A percentile compares a stretch with the other conserved stretches of the same genome.
phyloP scores from a whole-genome alignment of 164 flowering plant species.

The Nelumbo lutea region DNA sequence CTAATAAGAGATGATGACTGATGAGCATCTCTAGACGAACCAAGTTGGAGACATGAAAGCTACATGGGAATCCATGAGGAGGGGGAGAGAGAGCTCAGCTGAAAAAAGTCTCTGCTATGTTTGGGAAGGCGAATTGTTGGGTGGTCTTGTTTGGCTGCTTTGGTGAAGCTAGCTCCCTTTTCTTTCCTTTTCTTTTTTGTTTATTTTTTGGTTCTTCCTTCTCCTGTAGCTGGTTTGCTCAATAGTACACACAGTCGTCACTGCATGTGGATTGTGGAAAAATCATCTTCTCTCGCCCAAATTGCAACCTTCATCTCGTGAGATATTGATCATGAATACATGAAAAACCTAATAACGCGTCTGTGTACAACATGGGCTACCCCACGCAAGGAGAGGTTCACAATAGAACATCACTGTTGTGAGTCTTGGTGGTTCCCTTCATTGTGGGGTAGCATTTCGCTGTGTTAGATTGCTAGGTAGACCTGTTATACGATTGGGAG shows the following conservation, averaged over 20 bases:
- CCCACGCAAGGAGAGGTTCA: no score
- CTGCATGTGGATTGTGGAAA: neutral
- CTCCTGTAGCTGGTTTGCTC: constrained; percentile 1
- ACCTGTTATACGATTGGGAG: no score
- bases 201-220: constrained; percentile 2
- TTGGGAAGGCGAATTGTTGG: constrained; percentile 9
- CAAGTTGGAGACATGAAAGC: constrained; percentile 19
- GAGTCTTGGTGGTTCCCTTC: no score
- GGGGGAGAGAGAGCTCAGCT: constrained; percentile 8
- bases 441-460: no score
- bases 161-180: neutral
- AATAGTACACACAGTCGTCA: neutral
- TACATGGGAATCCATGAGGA: constrained; percentile 19
- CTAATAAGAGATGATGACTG: no score
- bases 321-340: no score
- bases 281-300: neutral
- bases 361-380: no score
- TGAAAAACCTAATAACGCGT: no score
- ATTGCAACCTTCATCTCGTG: no score
- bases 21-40: neutral
- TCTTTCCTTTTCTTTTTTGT: neutral
- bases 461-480: no score
- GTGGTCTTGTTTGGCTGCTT: constrained; percentile 13
- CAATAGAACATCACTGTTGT: no score
- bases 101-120: constrained; percentile 17